Evolutionary conservation across 345 rosid species (phyloP), one percentile per base, ranked within the genome.

Genomic region (Populus alba): DNA sequence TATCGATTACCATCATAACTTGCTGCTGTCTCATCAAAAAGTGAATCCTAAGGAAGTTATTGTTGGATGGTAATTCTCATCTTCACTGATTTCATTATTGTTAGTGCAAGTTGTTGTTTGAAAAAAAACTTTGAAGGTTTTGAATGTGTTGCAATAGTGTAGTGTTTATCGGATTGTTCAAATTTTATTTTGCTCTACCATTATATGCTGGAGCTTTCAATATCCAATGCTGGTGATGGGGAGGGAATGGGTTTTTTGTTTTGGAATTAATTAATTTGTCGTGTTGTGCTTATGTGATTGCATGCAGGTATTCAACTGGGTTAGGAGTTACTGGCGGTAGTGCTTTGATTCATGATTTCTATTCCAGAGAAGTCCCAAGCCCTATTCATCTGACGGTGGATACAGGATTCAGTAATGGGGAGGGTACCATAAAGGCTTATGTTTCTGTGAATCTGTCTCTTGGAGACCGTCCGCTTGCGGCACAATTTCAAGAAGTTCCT

Each of bases 401-500:
- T 81, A 94, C 97, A 25, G 92, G 95, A 17, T 97, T 94, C 77
- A 86, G 80, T 2, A 89, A 89, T 76, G 99, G 97, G 45, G 93
- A 85, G 82, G 90, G 91, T 77, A 87, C 91, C 16, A 87, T 92
- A 2, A 94, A 92, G 89, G 99, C 97, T 62, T 92, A 88, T 70
- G 89, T 91, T 74, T 90, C 97, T 37, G 87, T 87, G 23, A 90
- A 89, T 81, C 86, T 97, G 84, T 81, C 93, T 12, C 92, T 94
- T 85, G 97, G 94, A n/a, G 98, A 92, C 81, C 84, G 81, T 66
- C 97, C 86, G 8, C 91, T 97, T 68, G 98, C 97, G 68, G 97
- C 97, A 45, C 98, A 94, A 66, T 97, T 97, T 81, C 97, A 92
- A 85, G 99, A 92, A 91, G 89, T 94, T 81, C 97, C 97, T 74